These are phyloP conservation scores for Starmerella scarabaei DNA, from an alignment of 805 yeast species.

Conservation along the genomic window DNA sequence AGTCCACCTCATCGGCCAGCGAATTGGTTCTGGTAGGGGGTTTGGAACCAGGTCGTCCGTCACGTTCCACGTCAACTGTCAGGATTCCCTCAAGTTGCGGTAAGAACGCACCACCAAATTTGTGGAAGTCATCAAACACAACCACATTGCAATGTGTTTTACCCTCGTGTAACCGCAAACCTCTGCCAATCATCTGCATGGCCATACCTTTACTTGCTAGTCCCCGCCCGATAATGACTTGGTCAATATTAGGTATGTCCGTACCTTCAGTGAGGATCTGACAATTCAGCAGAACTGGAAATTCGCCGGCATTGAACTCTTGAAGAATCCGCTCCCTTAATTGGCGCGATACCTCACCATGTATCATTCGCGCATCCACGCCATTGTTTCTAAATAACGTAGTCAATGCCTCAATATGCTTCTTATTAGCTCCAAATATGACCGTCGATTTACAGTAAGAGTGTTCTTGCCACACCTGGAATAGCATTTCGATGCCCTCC, in stretches of 20 bases:
- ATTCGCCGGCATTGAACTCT: slow-evolving; percentile 47
- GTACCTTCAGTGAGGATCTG: slow-evolving; percentile 91
- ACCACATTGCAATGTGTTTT: slow-evolving; percentile 60
- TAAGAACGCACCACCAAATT: slow-evolving; percentile 6
- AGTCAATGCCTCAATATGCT: slow-evolving; percentile 47
- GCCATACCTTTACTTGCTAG: slow-evolving; percentile 60
- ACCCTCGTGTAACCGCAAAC: slow-evolving; percentile 49
- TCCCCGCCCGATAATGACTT: slow-evolving; percentile 65
- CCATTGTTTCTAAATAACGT: slow-evolving; percentile 44
- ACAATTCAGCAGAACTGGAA: slow-evolving; percentile 72
- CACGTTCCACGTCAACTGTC: neutral
- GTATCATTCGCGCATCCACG: slow-evolving; percentile 55
- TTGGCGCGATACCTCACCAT: slow-evolving; percentile 45
- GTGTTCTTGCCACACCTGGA: slow-evolving; percentile 39
- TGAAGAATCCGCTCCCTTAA: slow-evolving; percentile 41
- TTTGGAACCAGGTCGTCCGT: neutral
- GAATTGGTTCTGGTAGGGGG: too few relatives aligned
- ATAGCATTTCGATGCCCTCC: slow-evolving; percentile 34
- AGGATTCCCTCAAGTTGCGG: slow-evolving; percentile 7
- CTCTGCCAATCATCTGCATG: slow-evolving; percentile 86
- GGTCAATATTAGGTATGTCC: slow-evolving; percentile 80
- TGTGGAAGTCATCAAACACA: slow-evolving; percentile 13
- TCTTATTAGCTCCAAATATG: slow-evolving; percentile 63
- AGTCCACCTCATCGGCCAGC: neutral
- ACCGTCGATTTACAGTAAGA: slow-evolving; percentile 46